A percentile compares a stretch with the other conserved stretches of the same genome.
Evolutionary conservation across 176 grass and related monocot genomes (phyloP).

Genomic region (Typha latifolia): DNA sequence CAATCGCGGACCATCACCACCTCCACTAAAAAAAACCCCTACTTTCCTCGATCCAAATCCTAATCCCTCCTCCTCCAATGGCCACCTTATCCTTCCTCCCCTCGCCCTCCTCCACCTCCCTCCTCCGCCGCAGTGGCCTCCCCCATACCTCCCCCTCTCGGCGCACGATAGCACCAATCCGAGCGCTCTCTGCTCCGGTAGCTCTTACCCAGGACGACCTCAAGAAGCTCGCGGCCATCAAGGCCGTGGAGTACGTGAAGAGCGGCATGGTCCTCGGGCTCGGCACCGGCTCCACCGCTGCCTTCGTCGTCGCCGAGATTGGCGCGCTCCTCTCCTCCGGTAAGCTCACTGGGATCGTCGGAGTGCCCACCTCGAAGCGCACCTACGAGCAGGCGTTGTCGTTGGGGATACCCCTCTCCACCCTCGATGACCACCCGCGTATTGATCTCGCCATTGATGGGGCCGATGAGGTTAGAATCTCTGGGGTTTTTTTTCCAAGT

Average conservation of each 20-base stretch:
- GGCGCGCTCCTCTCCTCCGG: constrained; percentile 58
- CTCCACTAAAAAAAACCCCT: not conserved
- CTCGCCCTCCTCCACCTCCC: constrained; percentile 5
- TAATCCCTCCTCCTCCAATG: constrained; percentile 3
- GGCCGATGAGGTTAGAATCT: constrained; percentile 66
- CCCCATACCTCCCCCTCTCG: not conserved
- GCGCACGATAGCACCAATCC: constrained; percentile 20
- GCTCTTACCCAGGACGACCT: constrained; percentile 82
- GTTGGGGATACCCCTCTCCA: constrained; percentile 84
- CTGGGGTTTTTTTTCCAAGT: not conserved
- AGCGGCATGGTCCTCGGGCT: constrained; percentile 96
- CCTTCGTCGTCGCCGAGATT: constrained; percentile 89
- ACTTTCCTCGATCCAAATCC: constrained; percentile 5
- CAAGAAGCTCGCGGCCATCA: constrained; percentile 80
- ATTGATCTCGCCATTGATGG: constrained; percentile 95
- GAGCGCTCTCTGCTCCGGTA: constrained; percentile 45
- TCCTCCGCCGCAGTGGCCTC: constrained; percentile 7
- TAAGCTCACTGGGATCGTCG: constrained; percentile 67
- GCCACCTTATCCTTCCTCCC: constrained; percentile 17
- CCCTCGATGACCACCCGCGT: constrained; percentile 76
- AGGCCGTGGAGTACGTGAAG: constrained; percentile 80
- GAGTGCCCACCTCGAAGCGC: constrained; percentile 89
- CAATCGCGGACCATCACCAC: not conserved
- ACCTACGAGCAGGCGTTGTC: constrained; percentile 90
- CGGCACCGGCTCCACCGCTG: constrained; percentile 89